Conservation (phyloP, 2,329 filamentous ascomycete genomes). For the Hyphodiscus sp. region DNA sequence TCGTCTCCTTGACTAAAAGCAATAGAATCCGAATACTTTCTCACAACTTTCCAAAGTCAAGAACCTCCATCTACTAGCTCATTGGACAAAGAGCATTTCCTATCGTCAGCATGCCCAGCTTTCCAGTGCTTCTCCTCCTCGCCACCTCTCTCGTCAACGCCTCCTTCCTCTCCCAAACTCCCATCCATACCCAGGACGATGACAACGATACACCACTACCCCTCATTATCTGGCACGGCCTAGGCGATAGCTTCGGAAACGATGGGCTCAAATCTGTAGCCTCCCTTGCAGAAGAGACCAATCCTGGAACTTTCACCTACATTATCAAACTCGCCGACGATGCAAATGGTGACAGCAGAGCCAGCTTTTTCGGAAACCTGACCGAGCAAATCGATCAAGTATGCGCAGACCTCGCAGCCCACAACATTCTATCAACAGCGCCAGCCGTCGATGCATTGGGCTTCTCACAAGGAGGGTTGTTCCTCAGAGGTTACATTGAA, state of each 20-base stretch:
- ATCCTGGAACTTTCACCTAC: conserved; percentile 83
- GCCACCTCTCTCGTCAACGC: conserved; percentile 13
- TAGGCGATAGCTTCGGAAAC: conserved; percentile 67
- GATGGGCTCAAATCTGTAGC: conserved; percentile 69
- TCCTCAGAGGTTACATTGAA: conserved; percentile 86
- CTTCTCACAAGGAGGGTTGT: conserved; percentile 93
- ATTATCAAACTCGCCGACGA: conserved; percentile 62
- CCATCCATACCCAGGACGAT: conserved; percentile 11
- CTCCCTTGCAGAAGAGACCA: conserved; percentile 60
- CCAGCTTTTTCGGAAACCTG: conserved; percentile 88
- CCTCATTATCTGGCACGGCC: conserved; percentile 88
- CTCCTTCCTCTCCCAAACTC: conserved; percentile 6
- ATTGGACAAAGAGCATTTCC: no score
- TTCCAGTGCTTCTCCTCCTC: conserved; percentile 14
- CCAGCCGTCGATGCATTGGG: conserved; percentile 85
- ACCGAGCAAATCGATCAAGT: conserved; percentile 70
- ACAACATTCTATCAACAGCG: conserved; percentile 75
- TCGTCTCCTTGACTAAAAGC: no score
- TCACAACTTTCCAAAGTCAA: no score
- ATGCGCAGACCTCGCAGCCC: conserved; percentile 66
- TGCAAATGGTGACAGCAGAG: conserved; percentile 63
- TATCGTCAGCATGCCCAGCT: background rate
- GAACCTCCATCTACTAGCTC: no score
- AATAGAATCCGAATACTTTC: no score
- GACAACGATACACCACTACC: conserved; percentile 66